These are phyloP conservation scores for Emmonsiellopsis sp. DNA, from an alignment of 2,329 filamentous ascomycete species.

Conservation along the genomic window DNA sequence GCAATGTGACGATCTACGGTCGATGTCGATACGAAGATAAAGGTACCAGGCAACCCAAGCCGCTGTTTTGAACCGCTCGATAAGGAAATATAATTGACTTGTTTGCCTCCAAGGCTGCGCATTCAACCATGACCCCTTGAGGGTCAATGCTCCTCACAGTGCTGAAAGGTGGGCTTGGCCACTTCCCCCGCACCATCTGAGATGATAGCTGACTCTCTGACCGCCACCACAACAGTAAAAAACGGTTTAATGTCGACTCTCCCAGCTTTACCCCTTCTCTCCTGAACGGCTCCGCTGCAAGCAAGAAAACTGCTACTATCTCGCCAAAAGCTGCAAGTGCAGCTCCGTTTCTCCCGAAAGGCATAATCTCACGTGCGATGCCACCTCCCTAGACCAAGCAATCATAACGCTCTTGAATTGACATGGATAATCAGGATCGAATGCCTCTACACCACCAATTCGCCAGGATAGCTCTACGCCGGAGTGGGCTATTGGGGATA, in stretches of 20 bases:
- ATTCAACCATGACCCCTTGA: conserved; percentile 76
- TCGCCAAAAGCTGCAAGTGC: conserved; percentile 87
- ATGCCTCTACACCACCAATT: conserved; percentile 29
- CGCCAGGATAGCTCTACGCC: conserved; percentile 31
- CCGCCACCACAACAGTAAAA: conserved; percentile 38
- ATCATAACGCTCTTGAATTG: conserved; percentile 2
- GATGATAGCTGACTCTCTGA: neutral
- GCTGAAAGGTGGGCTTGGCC: conserved; percentile 29
- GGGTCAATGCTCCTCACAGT: conserved; percentile 37
- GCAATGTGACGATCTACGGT: conserved; percentile 87
- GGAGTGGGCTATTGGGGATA: conserved; percentile 37
- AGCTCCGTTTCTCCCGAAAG: conserved; percentile 46
- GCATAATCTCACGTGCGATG: conserved; percentile 22
- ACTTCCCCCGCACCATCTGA: neutral
- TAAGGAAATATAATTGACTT: conserved; percentile 6
- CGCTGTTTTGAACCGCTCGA: neutral
- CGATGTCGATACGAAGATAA: conserved; percentile 87
- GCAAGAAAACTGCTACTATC: conserved; percentile 60
- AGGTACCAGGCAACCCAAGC: conserved; percentile 35
- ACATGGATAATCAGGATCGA: conserved; percentile 24
- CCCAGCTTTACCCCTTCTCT: conserved; percentile 77
- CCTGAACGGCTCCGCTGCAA: conserved; percentile 26
- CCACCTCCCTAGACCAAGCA: conserved; percentile 3
- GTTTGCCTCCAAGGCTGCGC: conserved; percentile 50
- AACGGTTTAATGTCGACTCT: conserved; percentile 87